Conservation (phyloP, 106 monocot species). For the Phalaenopsis aphrodite region DNA sequence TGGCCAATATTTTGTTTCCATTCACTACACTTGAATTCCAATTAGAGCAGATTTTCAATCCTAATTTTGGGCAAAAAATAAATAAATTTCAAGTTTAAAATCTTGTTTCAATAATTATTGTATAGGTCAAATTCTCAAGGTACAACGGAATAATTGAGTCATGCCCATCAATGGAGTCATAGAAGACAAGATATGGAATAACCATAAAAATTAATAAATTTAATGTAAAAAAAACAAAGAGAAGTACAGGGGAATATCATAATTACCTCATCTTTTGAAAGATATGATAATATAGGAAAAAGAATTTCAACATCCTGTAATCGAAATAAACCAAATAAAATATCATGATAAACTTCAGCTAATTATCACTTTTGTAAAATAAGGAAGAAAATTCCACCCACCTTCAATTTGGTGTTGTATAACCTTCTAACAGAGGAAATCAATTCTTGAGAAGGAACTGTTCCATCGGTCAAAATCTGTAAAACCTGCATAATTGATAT, state of each 20-base stretch:
- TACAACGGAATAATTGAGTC: no score
- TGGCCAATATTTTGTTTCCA: no score
- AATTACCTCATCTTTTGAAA: constrained; percentile 87
- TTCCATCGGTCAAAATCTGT: constrained; percentile 65
- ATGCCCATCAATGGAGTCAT: no score
- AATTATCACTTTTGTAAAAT: neutral
- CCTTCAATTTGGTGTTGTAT: constrained; percentile 73
- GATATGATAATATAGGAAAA: constrained; percentile 59
- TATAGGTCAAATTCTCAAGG: no score
- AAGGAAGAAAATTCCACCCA: constrained; percentile 35
- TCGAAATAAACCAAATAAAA: constrained; percentile 15
- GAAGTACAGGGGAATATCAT: neutral
- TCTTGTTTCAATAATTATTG: no score
- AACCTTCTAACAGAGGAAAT: constrained; percentile 50
- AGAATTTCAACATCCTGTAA: constrained; percentile 85
- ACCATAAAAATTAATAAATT: no score
- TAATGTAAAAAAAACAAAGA: neutral
- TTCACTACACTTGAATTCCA: no score
- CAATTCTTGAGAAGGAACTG: constrained; percentile 61
- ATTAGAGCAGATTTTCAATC: neutral
- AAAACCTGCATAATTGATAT: constrained; percentile 54
- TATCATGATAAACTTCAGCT: neutral
- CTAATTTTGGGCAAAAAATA: neutral
- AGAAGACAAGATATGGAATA: no score
- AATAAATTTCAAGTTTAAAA: no score